A percentile compares a stretch with the other conserved stretches of the same genome.
These are phyloP conservation scores for Cutaneotrichosporon cutaneum DNA, from an alignment of 1,284 basidiomycete genomes.

Conservation along the genomic window DNA sequence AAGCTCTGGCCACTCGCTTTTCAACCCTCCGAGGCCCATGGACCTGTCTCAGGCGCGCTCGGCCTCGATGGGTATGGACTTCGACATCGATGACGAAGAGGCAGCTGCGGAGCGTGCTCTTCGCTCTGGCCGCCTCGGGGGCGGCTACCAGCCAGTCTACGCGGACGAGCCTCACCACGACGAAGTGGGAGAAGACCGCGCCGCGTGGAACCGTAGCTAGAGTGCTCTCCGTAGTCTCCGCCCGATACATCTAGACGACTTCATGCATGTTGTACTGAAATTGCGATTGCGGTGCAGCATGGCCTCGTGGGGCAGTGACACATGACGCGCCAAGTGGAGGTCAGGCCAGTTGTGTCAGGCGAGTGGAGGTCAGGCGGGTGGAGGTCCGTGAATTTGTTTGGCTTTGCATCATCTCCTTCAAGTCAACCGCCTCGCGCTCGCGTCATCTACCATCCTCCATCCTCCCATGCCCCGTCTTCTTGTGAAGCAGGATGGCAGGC, in stretches of 20 bases:
- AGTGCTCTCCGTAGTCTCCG: neutral
- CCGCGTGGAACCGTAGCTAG: neutral
- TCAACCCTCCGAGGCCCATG: conserved; percentile 85
- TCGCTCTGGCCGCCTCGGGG: conserved; percentile 2
- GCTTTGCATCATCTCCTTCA: too few relatives aligned
- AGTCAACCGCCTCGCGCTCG: too few relatives aligned
- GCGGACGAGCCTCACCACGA: conserved; percentile 25
- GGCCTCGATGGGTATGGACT: conserved; percentile 59
- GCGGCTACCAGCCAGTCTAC: conserved; percentile 35
- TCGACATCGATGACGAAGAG: conserved; percentile 64
- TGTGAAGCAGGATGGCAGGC: neutral
- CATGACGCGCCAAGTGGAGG: too few relatives aligned
- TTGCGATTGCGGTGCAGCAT: neutral
- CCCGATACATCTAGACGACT: neutral
- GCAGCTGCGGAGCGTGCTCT: conserved; percentile 45
- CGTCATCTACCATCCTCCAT: neutral
- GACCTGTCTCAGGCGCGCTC: conserved; percentile 64
- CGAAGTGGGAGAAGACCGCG: neutral
- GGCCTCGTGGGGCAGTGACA: neutral
- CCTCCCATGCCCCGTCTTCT: neutral
- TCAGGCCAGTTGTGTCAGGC: neutral
- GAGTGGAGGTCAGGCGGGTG: neutral
- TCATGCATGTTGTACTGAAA: neutral
- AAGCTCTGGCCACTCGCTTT: conserved; percentile 91
- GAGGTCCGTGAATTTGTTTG: conserved; percentile 1